Base-by-base conservation (phyloP, 805 yeast genomes). In the Saccharomycopsis capsularis region DNA sequence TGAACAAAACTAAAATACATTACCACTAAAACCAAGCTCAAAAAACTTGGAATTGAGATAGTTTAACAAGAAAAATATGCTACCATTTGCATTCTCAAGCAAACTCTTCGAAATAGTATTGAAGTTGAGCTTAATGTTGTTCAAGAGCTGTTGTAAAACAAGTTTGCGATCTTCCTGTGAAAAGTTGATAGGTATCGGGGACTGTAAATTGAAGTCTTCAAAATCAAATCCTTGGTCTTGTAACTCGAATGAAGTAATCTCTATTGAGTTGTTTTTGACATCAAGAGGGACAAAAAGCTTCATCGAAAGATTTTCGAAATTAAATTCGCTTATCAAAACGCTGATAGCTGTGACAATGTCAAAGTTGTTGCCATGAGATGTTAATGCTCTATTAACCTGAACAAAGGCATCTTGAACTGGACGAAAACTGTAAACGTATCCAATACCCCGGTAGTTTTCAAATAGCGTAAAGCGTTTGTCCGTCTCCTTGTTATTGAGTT, bases 11-110 rank as follows among this genome's bases (percentile, higher is more conserved):
- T 30, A 46, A 5, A 46, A 27, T 13, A 38, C 15, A 15, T 46
- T 21, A 5, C 30, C 30, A 22, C 21, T 18, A 6, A 46, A 16
- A 7, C 48, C 48, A 11, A 46, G 21, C 27, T 46, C 41, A 22
- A 41, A 40, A 21, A 49, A 32, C 25, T 40, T 32, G 6, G 29
- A 23, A 29, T 44, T 40, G n/a, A 49, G 29, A 19, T 32, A 49
- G 23, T 49, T 49, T 13, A 49, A 30, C 19, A 22, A 34, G 11
- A 7, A 19, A 6, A 39, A 21, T 15, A 40, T 19, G 13, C 16
- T 23, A 16, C 22, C 16, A 24, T n/a, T 38, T 22, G 15, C 37
- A 13, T 36, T 27, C 9, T n/a, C 21, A 11, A 15, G 21, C 24
- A 27, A 5, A 11, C 4, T 7, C 15, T 43, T 19, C 9, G 40